Conservation (phyloP, 352 stramenopile species). For the Stephanocyclus meneghinianus region DNA sequence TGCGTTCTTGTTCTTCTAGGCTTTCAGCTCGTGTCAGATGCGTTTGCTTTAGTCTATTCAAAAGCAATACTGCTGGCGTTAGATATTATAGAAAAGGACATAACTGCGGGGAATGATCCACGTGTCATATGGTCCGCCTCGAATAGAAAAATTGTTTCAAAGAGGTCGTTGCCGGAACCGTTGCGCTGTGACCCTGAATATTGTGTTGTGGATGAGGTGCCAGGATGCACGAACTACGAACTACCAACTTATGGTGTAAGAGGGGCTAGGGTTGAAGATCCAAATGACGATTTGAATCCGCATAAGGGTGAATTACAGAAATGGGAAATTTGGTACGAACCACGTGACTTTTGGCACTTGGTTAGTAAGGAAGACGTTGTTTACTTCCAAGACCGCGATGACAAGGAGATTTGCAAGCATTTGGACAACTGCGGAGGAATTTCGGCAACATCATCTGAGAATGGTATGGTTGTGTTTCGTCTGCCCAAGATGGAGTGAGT, state of each 20-base stretch:
- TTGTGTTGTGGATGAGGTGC: slow-evolving; percentile 52
- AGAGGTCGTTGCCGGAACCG: slow-evolving; percentile 47
- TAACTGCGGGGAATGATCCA: slow-evolving; percentile 43
- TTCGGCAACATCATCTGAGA: slow-evolving; percentile 29
- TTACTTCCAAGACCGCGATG: slow-evolving; percentile 49
- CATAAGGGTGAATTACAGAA: slow-evolving; percentile 49
- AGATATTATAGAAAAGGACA: slow-evolving; percentile 49
- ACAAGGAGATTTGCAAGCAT: slow-evolving; percentile 58
- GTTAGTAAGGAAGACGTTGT: slow-evolving; percentile 39
- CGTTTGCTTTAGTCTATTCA: slow-evolving; percentile 56
- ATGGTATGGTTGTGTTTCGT: slow-evolving; percentile 60
- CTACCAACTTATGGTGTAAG: slow-evolving; percentile 51
- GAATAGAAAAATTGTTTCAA: slow-evolving; percentile 38
- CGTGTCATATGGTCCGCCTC: slow-evolving; percentile 48
- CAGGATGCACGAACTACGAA: slow-evolving; percentile 56
- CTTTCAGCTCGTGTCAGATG: slow-evolving; percentile 52
- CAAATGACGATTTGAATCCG: slow-evolving; percentile 54
- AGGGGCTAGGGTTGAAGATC: slow-evolving; percentile 51
- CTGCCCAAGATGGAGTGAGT: slow-evolving; percentile 55
- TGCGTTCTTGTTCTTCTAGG: slow-evolving; percentile 10
- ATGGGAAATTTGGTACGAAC: slow-evolving; percentile 48
- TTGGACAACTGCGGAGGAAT: slow-evolving; percentile 52
- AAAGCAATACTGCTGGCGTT: slow-evolving; percentile 50
- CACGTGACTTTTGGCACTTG: slow-evolving; percentile 49
- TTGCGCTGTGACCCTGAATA: slow-evolving; percentile 51